A percentile compares a stretch with the other conserved stretches of the same genome.
These are phyloP conservation scores for Nitzschia inconspicua DNA, from an alignment of 108 stramenopile species.

Conservation along the genomic window DNA sequence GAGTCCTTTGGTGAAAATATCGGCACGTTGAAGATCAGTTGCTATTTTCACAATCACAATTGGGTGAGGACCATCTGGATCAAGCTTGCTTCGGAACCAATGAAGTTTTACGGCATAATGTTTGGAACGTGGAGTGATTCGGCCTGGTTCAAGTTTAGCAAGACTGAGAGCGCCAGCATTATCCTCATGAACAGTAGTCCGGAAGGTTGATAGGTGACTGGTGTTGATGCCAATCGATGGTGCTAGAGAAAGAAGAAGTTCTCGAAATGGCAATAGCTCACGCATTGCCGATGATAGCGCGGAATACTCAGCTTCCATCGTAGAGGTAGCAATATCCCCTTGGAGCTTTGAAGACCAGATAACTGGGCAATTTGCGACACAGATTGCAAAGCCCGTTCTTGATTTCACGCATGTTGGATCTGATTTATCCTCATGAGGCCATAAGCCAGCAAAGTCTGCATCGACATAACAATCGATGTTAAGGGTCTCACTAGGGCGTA, in stretches of 20 bases:
- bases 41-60: too few relatives aligned
- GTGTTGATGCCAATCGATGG: neutral
- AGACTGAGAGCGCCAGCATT: constrained; percentile 19
- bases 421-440: constrained; percentile 4
- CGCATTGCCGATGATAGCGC: constrained; percentile 17
- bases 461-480: constrained; percentile 34
- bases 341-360: constrained; percentile 32
- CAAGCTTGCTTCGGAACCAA: constrained; percentile 42
- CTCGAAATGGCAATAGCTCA: constrained; percentile 13
- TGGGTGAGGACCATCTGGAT: too few relatives aligned
- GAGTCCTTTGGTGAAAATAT: constrained; percentile 11
- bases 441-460: constrained; percentile 40
- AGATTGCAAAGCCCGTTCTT: constrained; percentile 33
- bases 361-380: constrained; percentile 22
- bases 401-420: constrained; percentile 19
- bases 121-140: constrained; percentile 40
- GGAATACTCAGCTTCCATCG: constrained; percentile 40
- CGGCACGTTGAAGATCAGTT: constrained; percentile 4
- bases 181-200: constrained; percentile 32
- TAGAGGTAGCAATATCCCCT: constrained; percentile 29
- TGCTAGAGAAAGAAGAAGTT: neutral
- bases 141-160: constrained; percentile 12
- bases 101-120: constrained; percentile 49
- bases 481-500: neutral
- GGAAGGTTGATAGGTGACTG: neutral